A percentile compares a stretch with the other conserved stretches of the same genome.
phyloP scores from a whole-genome alignment of 805 yeast species.

The Wickerhamomyces canadensis region DNA sequence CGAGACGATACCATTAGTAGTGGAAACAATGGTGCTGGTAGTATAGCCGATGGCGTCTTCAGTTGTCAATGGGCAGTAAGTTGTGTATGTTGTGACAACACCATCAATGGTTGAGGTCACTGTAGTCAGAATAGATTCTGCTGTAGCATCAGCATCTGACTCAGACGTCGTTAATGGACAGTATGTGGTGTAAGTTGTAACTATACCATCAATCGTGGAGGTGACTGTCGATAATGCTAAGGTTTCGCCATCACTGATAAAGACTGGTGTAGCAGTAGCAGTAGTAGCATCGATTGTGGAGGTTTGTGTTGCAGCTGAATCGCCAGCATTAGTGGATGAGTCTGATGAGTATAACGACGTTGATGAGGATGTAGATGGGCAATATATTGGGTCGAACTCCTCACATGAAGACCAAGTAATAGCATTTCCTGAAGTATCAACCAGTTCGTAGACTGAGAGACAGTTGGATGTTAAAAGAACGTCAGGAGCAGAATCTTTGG shows the following conservation, averaged over 20 bases:
- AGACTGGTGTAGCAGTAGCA: not conserved
- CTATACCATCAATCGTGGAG: not conserved
- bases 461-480: slow-evolving; percentile 21
- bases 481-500: slow-evolving; percentile 8
- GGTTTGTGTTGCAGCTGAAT: not conserved
- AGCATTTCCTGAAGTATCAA: slow-evolving; percentile 7
- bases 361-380: not conserved
- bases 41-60: not conserved
- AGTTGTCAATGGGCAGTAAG: not conserved
- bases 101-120: too few relatives aligned
- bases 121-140: not conserved
- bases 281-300: not conserved
- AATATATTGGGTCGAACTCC: too few relatives aligned
- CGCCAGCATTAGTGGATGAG: slow-evolving; percentile 2
- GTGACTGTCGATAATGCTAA: slow-evolving; percentile 3
- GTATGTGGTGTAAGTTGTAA: not conserved
- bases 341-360: not conserved
- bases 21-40: not conserved
- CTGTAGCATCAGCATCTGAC: slow-evolving; percentile 31
- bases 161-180: slow-evolving; percentile 8
- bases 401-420: slow-evolving; percentile 20
- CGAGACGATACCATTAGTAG: not conserved
- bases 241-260: not conserved
- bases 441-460: slow-evolving; percentile 18
- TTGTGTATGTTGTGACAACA: too few relatives aligned